Evolutionary conservation across 352 stramenopile genomes (phyloP).

Genomic region (Phytopythium cucurbitacearum): DNA sequence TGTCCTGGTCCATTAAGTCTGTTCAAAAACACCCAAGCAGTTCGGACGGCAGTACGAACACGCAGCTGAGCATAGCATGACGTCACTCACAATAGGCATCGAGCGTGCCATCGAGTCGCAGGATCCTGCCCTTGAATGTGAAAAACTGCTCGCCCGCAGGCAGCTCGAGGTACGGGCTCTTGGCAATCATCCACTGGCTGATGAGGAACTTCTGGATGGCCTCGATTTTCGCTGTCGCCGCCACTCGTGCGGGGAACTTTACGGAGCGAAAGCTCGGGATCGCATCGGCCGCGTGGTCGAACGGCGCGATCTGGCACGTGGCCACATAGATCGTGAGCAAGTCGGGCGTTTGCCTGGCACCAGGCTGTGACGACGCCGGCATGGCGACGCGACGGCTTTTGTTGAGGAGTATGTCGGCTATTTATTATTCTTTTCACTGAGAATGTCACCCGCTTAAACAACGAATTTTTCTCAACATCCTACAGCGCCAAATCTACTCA

Average conservation of each 20-base stretch:
- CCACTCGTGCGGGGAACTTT: constrained; percentile 57
- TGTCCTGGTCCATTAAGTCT: constrained; percentile 71
- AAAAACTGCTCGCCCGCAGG: constrained; percentile 56
- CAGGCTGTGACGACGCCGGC: neutral
- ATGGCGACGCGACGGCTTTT: neutral
- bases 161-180: constrained; percentile 39
- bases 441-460: no score
- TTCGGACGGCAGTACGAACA: neutral
- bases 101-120: constrained; percentile 54
- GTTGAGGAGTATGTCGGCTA: neutral
- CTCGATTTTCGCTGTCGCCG: constrained; percentile 28
- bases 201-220: constrained; percentile 54
- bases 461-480: no score
- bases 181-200: constrained; percentile 60
- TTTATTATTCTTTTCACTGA: no score
- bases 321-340: constrained; percentile 55
- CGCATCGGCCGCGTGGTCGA: constrained; percentile 4
- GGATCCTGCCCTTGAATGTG: constrained; percentile 64
- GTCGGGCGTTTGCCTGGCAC: neutral
- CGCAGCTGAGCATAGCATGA: neutral
- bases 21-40: neutral
- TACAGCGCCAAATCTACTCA: no score
- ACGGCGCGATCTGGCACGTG: constrained; percentile 42
- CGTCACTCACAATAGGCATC: constrained; percentile 55
- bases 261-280: constrained; percentile 2